These are phyloP conservation scores for Fusarium anguioides DNA, from an alignment of 2,329 filamentous ascomycete genomes.

Conservation along the genomic window DNA sequence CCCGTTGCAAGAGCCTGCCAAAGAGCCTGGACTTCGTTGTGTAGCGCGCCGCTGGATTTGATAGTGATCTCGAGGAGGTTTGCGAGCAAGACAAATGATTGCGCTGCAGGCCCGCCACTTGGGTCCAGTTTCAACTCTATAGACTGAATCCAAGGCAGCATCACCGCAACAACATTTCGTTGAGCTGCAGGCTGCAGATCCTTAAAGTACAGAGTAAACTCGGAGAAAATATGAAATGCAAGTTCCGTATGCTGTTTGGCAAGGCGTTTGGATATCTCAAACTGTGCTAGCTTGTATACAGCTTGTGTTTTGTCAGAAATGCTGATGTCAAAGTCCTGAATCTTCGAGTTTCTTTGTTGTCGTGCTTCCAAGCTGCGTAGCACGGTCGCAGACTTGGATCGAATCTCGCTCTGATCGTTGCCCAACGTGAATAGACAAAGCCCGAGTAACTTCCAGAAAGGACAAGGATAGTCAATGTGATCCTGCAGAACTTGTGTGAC, in stretches of 20 bases:
- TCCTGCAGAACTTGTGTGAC: conserved; percentile 88
- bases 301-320: conserved; percentile 98
- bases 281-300: conserved; percentile 97
- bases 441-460: conserved; percentile 91
- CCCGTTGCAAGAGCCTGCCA: conserved; percentile 97
- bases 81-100: conserved; percentile 93
- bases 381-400: conserved; percentile 86
- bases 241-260: conserved; percentile 89
- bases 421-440: conserved; percentile 92
- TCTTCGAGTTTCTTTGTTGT: conserved; percentile 82
- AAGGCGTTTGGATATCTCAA: conserved; percentile 92
- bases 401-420: conserved; percentile 87
- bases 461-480: conserved; percentile 81
- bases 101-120: conserved; percentile 87
- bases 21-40: conserved; percentile 96
- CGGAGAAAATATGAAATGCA: conserved; percentile 94
- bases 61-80: conserved; percentile 98
- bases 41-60: conserved; percentile 84
- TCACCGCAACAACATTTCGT: conserved; percentile 92
- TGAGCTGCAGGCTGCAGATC: conserved; percentile 84
- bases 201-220: conserved; percentile 94
- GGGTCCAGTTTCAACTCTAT: conserved; percentile 93
- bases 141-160: conserved; percentile 95
- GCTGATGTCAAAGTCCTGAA: conserved; percentile 98
- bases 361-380: conserved; percentile 85